Conservation (phyloP, 2,329 filamentous ascomycete species). For the Pezicula radicicola region DNA sequence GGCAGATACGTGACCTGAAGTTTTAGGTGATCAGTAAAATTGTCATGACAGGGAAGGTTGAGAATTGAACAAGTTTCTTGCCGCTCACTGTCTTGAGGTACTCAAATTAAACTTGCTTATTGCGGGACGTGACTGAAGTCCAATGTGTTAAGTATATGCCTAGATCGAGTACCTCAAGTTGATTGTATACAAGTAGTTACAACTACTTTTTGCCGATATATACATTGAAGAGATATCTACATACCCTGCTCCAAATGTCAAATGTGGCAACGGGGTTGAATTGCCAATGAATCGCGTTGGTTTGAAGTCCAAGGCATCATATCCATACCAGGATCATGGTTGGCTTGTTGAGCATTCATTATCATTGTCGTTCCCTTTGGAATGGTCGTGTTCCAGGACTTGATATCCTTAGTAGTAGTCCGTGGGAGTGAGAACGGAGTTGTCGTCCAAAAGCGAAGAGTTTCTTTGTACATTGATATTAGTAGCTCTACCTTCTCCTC, state of each 20-base stretch:
- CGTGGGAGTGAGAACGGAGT: slow-evolving; percentile 17
- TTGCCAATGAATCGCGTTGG: slow-evolving; percentile 17
- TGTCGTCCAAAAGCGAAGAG: slow-evolving; percentile 16
- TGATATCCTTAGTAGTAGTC: slow-evolving; percentile 15
- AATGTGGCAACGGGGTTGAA: slow-evolving; percentile 14
- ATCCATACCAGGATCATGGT: slow-evolving; percentile 19
- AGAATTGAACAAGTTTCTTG: too few species aligned
- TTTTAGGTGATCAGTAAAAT: too few species aligned
- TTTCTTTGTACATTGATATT: slow-evolving; percentile 19
- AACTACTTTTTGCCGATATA: too few species aligned
- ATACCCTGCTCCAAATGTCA: slow-evolving; percentile 20
- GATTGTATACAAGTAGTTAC: too few species aligned
- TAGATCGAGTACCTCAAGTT: too few species aligned
- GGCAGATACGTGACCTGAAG: slow-evolving; percentile 13
- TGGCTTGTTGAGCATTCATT: slow-evolving; percentile 22
- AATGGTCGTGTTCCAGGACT: slow-evolving; percentile 11
- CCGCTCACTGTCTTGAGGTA: too few species aligned
- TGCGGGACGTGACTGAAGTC: too few species aligned
- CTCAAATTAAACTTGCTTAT: too few species aligned
- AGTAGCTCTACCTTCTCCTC: slow-evolving; percentile 20
- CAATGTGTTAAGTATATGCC: too few species aligned
- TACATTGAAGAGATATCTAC: too few species aligned
- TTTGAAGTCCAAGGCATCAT: slow-evolving; percentile 17
- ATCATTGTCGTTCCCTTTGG: slow-evolving; percentile 21
- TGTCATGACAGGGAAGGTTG: too few species aligned